Evolutionary conservation across 805 yeast species (phyloP).

Genomic region (Blastobotrys chiropterorum): DNA sequence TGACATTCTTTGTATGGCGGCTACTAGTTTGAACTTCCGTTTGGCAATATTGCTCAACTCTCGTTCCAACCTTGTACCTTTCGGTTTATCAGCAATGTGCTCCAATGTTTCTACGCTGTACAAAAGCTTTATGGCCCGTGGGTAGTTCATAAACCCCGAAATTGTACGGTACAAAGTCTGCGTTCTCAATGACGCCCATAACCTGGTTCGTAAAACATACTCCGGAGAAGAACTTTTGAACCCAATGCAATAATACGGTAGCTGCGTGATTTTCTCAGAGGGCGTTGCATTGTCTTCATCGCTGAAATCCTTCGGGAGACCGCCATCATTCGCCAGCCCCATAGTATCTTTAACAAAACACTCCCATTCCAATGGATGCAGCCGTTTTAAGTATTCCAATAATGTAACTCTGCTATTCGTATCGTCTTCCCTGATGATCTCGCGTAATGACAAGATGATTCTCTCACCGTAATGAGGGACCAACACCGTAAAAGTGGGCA

Average conservation of each 20-base stretch:
- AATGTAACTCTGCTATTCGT: constrained; percentile 92
- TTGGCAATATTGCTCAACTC: constrained; percentile 58
- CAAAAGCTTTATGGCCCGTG: constrained; percentile 88
- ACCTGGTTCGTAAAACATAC: constrained; percentile 90
- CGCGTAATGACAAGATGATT: constrained; percentile 87
- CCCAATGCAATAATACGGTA: constrained; percentile 94
- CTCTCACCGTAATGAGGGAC: constrained; percentile 96
- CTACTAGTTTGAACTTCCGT: constrained; percentile 73
- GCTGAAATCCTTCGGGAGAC: constrained; percentile 14
- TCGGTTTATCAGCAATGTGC: constrained; percentile 27
- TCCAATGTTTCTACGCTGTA: constrained; percentile 95
- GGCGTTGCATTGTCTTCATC: constrained; percentile 62
- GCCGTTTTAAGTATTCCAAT: constrained; percentile 87
- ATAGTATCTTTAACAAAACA: constrained; percentile 95
- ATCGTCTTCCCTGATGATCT: constrained; percentile 94
- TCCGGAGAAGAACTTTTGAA: constrained; percentile 97
- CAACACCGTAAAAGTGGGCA: constrained; percentile 98
- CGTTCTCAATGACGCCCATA: constrained; percentile 97
- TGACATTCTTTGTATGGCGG: constrained; percentile 78
- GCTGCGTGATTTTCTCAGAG: constrained; percentile 81
- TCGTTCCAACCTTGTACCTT: neutral
- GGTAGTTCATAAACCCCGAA: constrained; percentile 97
- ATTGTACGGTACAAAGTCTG: constrained; percentile 96
- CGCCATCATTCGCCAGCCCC: constrained; percentile 66
- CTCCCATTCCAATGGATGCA: constrained; percentile 97